Conservation (phyloP, 2,329 filamentous ascomycete species). For the Venturia nashicola region DNA sequence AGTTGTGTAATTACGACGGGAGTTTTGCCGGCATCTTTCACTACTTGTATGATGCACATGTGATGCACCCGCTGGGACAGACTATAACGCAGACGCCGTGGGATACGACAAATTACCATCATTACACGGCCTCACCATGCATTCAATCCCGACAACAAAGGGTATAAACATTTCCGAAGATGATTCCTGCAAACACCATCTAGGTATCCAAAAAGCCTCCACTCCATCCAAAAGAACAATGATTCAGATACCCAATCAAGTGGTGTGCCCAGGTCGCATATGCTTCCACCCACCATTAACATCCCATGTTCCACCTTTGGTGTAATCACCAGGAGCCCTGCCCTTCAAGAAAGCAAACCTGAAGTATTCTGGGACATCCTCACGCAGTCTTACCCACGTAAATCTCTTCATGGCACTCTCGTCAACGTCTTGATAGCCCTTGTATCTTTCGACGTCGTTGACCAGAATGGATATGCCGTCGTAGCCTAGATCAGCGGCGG, state of each 20-base stretch:
- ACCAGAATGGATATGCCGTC: slow-evolving; percentile 71
- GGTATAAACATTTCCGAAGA: not conserved
- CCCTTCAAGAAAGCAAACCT: slow-evolving; percentile 64
- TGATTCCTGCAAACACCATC: not conserved
- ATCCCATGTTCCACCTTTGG: slow-evolving; percentile 61
- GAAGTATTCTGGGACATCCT: slow-evolving; percentile 53
- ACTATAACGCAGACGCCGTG: not conserved
- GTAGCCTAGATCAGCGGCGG: slow-evolving; percentile 25
- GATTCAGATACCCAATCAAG: not conserved
- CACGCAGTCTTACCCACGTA: slow-evolving; percentile 44
- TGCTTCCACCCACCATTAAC: slow-evolving; percentile 50
- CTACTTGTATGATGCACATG: not conserved
- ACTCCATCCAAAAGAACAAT: not conserved
- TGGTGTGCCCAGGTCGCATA: slow-evolving; percentile 44
- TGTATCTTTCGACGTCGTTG: slow-evolving; percentile 73
- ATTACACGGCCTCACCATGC: too few species aligned
- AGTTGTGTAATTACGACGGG: not conserved
- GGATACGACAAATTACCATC: too few species aligned
- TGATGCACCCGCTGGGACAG: not conserved
- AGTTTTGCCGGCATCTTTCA: not conserved
- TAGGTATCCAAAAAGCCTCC: slow-evolving; percentile 1
- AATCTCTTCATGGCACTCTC: slow-evolving; percentile 34
- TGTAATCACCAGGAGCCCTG: slow-evolving; percentile 55
- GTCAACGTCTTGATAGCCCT: slow-evolving; percentile 51
- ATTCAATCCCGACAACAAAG: not conserved